Percentiles rank a stretch among this genome's conserved stretches.
These are phyloP conservation scores for Agapanthus africanus DNA, from an alignment of 106 monocot species.

Conservation along the genomic window DNA sequence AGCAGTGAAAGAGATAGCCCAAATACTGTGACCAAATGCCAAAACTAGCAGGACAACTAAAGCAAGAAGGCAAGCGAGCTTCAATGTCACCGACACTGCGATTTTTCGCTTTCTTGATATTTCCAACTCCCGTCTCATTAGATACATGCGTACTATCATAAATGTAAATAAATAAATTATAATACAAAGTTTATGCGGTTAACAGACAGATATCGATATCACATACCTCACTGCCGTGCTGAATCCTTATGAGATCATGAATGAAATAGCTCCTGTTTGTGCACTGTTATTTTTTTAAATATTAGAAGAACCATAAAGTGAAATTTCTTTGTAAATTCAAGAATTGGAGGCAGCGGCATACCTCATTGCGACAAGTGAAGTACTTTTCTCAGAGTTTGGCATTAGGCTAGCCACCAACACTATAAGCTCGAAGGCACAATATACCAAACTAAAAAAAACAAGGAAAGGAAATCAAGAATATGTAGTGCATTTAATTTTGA, in stretches of 20 bases:
- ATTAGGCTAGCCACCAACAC: slow-evolving; percentile 69
- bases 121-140: slow-evolving; percentile 70
- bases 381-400: slow-evolving; percentile 56
- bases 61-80: slow-evolving; percentile 47
- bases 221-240: no score
- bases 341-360: no score
- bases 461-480: no score
- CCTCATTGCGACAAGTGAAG: slow-evolving; percentile 85
- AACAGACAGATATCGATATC: no score
- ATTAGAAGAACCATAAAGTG: no score
- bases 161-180: not conserved
- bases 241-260: no score
- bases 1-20: slow-evolving; percentile 59
- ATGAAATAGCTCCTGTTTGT: no score
- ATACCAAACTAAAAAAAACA: slow-evolving; percentile 72
- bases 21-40: slow-evolving; percentile 31
- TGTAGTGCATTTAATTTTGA: no score
- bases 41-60: slow-evolving; percentile 29
- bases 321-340: no score
- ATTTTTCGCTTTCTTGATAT: slow-evolving; percentile 56
- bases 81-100: slow-evolving; percentile 51
- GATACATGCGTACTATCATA: slow-evolving; percentile 67
- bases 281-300: no score
- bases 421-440: slow-evolving; percentile 76
- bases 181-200: no score